Percentiles rank a stretch among this genome's conserved stretches.
Evolutionary conservation across 164 flowering plant species (phyloP).

Genomic region (Vitis vinifera): DNA sequence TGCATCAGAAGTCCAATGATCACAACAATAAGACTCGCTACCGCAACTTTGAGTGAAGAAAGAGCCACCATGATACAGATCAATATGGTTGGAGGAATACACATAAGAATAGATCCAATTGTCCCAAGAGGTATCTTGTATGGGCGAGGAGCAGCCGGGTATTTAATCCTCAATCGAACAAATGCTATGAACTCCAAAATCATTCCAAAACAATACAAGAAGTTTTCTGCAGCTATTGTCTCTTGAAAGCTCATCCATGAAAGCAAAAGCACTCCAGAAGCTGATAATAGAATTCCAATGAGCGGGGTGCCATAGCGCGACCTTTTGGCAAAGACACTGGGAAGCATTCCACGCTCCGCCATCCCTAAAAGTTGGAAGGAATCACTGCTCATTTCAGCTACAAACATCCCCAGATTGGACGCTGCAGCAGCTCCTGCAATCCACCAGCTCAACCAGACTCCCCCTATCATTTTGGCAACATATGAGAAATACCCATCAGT

Average conservation of each 20-base stretch:
- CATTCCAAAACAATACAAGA: slow-evolving; percentile 60
- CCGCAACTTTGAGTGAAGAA: slow-evolving; percentile 37
- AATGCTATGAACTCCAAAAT: slow-evolving; percentile 54
- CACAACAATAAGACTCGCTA: slow-evolving; percentile 38
- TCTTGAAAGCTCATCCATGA: slow-evolving; percentile 64
- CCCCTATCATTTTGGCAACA: slow-evolving; percentile 49
- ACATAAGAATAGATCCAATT: slow-evolving; percentile 44
- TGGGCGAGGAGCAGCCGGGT: slow-evolving; percentile 47
- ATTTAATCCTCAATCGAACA: slow-evolving; percentile 37
- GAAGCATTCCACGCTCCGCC: slow-evolving; percentile 66
- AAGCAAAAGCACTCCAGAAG: slow-evolving; percentile 48
- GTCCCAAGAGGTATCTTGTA: slow-evolving; percentile 55
- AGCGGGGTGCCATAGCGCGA: slow-evolving; percentile 56
- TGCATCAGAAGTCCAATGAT: slow-evolving; percentile 41
- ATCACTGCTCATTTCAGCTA: slow-evolving; percentile 66
- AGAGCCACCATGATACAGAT: slow-evolving; percentile 45
- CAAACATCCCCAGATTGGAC: slow-evolving; percentile 52
- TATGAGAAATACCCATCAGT: slow-evolving; percentile 55
- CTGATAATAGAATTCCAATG: slow-evolving; percentile 55
- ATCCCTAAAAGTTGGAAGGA: slow-evolving; percentile 63
- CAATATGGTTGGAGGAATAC: slow-evolving; percentile 49
- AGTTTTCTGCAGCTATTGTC: slow-evolving; percentile 55
- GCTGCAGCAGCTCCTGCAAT: slow-evolving; percentile 48
- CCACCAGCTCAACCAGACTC: slow-evolving; percentile 58
- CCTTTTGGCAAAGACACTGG: slow-evolving; percentile 46